These are phyloP conservation scores for Microcos paniculata DNA, from an alignment of 345 rosid genomes.

Conservation along the genomic window DNA sequence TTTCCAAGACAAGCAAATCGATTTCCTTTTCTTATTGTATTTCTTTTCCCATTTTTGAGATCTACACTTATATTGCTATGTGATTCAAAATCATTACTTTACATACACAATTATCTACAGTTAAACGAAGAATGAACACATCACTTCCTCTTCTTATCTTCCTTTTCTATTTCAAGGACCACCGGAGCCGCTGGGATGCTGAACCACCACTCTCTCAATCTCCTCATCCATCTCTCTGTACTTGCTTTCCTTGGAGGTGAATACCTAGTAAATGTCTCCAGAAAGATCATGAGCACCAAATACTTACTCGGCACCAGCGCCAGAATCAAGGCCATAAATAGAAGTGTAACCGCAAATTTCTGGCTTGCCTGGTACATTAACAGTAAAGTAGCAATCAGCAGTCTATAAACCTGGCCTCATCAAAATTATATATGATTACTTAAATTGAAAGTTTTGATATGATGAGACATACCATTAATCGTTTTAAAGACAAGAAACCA, in stretches of 20 bases:
- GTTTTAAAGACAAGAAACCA: neutral
- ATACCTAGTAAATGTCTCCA: conserved; percentile 79
- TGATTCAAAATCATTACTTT: neutral
- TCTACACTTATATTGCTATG: neutral
- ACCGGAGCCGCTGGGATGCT: conserved; percentile 96
- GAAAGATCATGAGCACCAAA: conserved; percentile 42
- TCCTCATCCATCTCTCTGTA: conserved; percentile 70
- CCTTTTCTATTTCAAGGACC: conserved; percentile 62
- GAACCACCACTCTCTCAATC: conserved; percentile 98
- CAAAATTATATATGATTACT: too few relatives aligned
- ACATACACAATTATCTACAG: conserved; percentile 6
- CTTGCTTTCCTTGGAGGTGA: conserved; percentile 72
- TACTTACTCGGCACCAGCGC: conserved; percentile 60
- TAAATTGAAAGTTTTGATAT: neutral
- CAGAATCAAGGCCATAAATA: conserved; percentile 46
- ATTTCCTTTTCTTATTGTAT: neutral
- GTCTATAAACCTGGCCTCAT: neutral
- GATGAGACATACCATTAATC: neutral
- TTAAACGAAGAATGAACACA: neutral
- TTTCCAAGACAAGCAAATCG: neutral
- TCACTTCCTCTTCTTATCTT: conserved; percentile 71
- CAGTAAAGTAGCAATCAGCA: neutral
- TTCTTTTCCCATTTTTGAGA: neutral
- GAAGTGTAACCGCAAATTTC: conserved; percentile 59
- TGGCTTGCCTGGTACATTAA: conserved; percentile 66